Conservation (phyloP, 2,329 filamentous ascomycete species). For the Fusarium cicatricum region DNA sequence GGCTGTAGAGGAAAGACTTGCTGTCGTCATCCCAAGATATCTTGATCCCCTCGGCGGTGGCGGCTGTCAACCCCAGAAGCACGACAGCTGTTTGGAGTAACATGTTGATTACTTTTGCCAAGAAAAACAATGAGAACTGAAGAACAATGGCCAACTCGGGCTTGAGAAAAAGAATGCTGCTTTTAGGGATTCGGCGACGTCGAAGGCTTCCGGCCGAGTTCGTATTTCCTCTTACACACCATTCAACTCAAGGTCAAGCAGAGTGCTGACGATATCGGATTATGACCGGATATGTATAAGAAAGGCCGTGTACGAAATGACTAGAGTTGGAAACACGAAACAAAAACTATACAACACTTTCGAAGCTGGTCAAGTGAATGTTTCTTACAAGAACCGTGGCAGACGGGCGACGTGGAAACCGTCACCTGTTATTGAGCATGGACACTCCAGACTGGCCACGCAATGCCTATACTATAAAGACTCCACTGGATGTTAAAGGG, state of each 20-base stretch:
- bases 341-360: background rate
- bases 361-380: background rate
- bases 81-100: conserved; percentile 23
- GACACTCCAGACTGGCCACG: conserved; percentile 12
- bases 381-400: too few species aligned
- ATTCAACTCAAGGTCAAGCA: conserved; percentile 14
- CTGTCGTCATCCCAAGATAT: conserved; percentile 37
- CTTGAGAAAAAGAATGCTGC: conserved; percentile 2
- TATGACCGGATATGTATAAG: conserved; percentile 1
- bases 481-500: conserved; percentile 19
- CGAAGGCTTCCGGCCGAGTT: conserved; percentile 8
- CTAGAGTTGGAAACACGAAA: conserved; percentile 3
- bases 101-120: conserved; percentile 31
- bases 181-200: conserved; percentile 11
- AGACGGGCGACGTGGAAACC: background rate
- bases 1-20: background rate
- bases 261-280: conserved; percentile 6
- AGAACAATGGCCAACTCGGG: too few species aligned
- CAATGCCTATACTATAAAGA: conserved; percentile 13
- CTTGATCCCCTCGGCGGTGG: conserved; percentile 11
- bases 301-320: conserved; percentile 9
- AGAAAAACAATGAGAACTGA: conserved; percentile 4
- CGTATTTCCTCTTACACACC: conserved; percentile 25
- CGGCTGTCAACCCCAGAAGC: conserved; percentile 27
- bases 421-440: conserved; percentile 21